A percentile compares a stretch with the other conserved stretches of the same genome.
phyloP scores from a whole-genome alignment of 768 basidiomycete genomes.

The Lactarius deliciosus region DNA sequence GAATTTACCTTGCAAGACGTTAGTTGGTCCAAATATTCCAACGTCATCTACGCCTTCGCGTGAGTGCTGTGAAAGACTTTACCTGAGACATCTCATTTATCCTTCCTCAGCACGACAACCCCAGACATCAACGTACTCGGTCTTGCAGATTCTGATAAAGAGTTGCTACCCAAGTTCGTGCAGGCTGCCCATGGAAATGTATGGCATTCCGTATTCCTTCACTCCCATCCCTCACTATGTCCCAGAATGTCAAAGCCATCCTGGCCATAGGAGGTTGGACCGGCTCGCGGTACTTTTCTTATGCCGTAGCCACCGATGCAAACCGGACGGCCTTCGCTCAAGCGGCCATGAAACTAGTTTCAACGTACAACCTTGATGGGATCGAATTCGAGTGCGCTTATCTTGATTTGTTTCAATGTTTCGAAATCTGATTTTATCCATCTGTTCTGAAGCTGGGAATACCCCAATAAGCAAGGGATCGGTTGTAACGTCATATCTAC shows the following conservation, averaged over 20 bases:
- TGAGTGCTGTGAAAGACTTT: slow-evolving; percentile 38
- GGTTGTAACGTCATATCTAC: slow-evolving; percentile 14
- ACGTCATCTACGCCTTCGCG: slow-evolving; percentile 63
- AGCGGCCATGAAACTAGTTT: background rate
- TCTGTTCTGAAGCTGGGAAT: slow-evolving; percentile 24
- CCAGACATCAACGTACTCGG: slow-evolving; percentile 31
- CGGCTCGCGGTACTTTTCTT: slow-evolving; percentile 24
- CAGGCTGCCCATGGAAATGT: slow-evolving; percentile 29
- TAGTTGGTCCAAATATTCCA: slow-evolving; percentile 56
- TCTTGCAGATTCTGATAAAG: slow-evolving; percentile 32
- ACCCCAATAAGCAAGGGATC: background rate
- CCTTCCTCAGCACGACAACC: slow-evolving; percentile 4
- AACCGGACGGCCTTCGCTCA: slow-evolving; percentile 25
- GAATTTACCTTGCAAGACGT: slow-evolving; percentile 45
- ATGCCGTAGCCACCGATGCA: slow-evolving; percentile 14
- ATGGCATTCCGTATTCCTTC: background rate
- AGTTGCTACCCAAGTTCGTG: slow-evolving; percentile 32
- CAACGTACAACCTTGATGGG: slow-evolving; percentile 21
- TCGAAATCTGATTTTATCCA: background rate
- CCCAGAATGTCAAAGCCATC: slow-evolving; percentile 22
- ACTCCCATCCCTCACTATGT: background rate
- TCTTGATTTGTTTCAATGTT: background rate
- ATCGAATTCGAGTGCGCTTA: slow-evolving; percentile 24
- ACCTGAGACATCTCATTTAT: background rate
- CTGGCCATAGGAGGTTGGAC: slow-evolving; percentile 26